Evolutionary conservation across 2,329 filamentous ascomycete genomes (phyloP), one percentile per base, ranked within the genome.

Genomic region (Clarireedia sp.): DNA sequence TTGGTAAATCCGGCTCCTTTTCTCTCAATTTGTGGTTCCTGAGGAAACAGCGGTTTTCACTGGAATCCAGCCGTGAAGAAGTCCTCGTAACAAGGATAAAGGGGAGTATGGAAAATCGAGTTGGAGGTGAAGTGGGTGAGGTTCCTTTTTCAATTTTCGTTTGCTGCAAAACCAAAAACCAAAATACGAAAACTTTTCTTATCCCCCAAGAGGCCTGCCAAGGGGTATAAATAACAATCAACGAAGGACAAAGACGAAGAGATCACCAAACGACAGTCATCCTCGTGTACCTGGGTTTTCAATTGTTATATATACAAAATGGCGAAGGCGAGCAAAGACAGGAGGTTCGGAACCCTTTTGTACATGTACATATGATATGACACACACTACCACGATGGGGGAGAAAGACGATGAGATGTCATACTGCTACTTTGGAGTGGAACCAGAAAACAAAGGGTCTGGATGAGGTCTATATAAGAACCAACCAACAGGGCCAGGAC

Each of bases 31-130:
- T 33, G 10, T 14, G 29, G 12, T 14, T 14, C 29, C 12, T 33
- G 29, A 33, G 29, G 29, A 33, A 33, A 33, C 29, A 33, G 29
- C 29, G 29, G 29, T 33, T 33, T 63, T 65, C 64, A 66, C 64
- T 62, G 62, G 63, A 55, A 65, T 57, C 63, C 63, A 63, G 63
- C 63, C 59, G 62, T 66, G 62, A 63, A 63, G 29, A 61, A 57
- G 44, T 57, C 54, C 50, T 56, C 46, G 24, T 50, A 54, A 41
- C 10, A 37, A 47, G 19, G 33, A 36, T 49, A 47, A 43, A 43
- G 40, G 24, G 45, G 19, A 49, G 45, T 50, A 33, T 9, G 29
- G 29, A 33, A 33, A 33, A 33, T 33, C 29, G 29, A 33, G 29
- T 9, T 12, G 9, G 29, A 33, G 9, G 29, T 33, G 29, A 33